phyloP scores from a whole-genome alignment of 345 rosid genomes.

The Bretschneidera sinensis region DNA sequence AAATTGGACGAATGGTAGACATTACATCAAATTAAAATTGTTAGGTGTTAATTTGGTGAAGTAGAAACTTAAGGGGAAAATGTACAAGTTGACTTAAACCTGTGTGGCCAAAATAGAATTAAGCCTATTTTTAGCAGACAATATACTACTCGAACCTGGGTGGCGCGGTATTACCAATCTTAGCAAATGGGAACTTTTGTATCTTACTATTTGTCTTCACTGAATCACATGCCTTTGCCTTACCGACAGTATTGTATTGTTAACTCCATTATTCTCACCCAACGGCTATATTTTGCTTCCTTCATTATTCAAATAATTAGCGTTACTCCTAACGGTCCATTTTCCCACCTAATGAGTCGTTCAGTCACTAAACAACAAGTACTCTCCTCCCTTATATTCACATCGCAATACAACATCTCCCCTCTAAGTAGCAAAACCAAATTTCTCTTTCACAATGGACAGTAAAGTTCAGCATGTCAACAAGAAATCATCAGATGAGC shows the following conservation, averaged over 20 bases:
- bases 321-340: conserved; percentile 76
- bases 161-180: too few relatives aligned
- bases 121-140: too few relatives aligned
- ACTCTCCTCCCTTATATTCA: not conserved
- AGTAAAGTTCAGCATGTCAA: conserved; percentile 53
- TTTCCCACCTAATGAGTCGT: conserved; percentile 20
- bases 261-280: conserved; percentile 4
- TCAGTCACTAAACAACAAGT: conserved; percentile 19
- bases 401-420: not conserved
- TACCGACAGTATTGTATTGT: too few relatives aligned
- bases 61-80: too few relatives aligned
- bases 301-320: conserved; percentile 25
- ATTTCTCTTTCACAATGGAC: conserved; percentile 1
- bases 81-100: too few relatives aligned
- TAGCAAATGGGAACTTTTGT: too few relatives aligned
- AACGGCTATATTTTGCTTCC: conserved; percentile 45
- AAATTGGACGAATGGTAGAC: too few relatives aligned
- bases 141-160: too few relatives aligned
- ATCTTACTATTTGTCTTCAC: conserved; percentile 3
- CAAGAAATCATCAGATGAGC: conserved; percentile 73
- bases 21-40: too few relatives aligned
- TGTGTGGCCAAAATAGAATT: too few relatives aligned
- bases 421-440: conserved; percentile 3
- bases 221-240: conserved; percentile 19
- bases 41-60: too few relatives aligned